Conservation (phyloP, 257 asterid species). For the Nyctanthes arbortristis region DNA sequence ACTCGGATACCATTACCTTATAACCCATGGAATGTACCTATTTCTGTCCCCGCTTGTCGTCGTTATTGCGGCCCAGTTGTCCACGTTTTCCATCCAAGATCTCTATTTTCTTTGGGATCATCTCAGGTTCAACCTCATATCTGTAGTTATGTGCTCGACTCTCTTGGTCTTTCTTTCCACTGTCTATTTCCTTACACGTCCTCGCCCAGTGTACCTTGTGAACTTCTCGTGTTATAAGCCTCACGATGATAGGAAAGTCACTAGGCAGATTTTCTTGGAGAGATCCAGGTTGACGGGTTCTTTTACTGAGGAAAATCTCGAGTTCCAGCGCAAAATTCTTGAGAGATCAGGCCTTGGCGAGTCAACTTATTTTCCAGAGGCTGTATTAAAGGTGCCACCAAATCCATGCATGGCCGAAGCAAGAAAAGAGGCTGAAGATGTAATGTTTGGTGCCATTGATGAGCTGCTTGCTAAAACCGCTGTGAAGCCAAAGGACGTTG, state of each 20-base stretch:
- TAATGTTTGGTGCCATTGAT: slow-evolving; percentile 52
- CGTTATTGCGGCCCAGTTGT: slow-evolving; percentile 38
- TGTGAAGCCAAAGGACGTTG: slow-evolving; percentile 47
- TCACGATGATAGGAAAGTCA: slow-evolving; percentile 37
- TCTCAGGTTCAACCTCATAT: slow-evolving; percentile 42
- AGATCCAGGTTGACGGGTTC: slow-evolving; percentile 28
- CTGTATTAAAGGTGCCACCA: slow-evolving; percentile 42
- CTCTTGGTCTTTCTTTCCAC: slow-evolving; percentile 46
- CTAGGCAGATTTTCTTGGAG: slow-evolving; percentile 43
- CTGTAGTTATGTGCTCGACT: slow-evolving; percentile 32
- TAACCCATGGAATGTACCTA: slow-evolving; percentile 50
- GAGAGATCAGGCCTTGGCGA: slow-evolving; percentile 54
- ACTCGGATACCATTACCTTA: slow-evolving; percentile 49
- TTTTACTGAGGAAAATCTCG: slow-evolving; percentile 33
- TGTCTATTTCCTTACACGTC: slow-evolving; percentile 41
- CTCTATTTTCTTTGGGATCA: slow-evolving; percentile 44
- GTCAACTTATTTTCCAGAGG: slow-evolving; percentile 48
- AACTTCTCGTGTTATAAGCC: slow-evolving; percentile 54
- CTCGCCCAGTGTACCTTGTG: slow-evolving; percentile 47
- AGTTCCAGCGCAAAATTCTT: slow-evolving; percentile 44
- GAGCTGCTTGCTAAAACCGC: slow-evolving; percentile 47
- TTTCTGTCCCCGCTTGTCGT: slow-evolving; percentile 38
- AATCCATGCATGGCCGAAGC: slow-evolving; percentile 55
- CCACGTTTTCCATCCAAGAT: slow-evolving; percentile 39
- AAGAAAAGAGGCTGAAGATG: slow-evolving; percentile 47